These are phyloP conservation scores for Tephrocybe rancida DNA, from an alignment of 768 basidiomycete genomes.

Conservation along the genomic window DNA sequence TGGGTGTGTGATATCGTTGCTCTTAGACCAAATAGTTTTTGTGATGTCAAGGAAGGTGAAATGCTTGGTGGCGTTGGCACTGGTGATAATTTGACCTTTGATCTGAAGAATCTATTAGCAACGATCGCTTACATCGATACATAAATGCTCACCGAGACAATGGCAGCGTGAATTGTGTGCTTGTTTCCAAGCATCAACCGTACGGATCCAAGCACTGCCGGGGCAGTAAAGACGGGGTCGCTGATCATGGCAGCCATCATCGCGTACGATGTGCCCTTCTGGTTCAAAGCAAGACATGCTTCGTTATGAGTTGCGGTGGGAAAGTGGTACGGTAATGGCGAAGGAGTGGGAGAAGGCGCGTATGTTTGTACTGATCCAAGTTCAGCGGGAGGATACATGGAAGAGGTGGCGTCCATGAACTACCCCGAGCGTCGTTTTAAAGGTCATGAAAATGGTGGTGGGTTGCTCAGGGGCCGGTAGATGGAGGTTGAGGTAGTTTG, in stretches of 20 bases:
- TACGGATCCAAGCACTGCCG: slow-evolving; percentile 29
- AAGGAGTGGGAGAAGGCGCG: slow-evolving; percentile 28
- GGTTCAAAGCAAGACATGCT: slow-evolving; percentile 9
- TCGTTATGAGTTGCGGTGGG: background rate
- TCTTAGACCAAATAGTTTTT: slow-evolving; percentile 39
- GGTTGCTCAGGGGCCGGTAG: background rate
- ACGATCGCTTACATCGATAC: background rate
- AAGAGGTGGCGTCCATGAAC: background rate
- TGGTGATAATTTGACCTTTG: slow-evolving; percentile 39
- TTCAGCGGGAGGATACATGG: slow-evolving; percentile 18
- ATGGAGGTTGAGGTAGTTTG: slow-evolving; percentile 8
- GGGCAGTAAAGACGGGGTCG: slow-evolving; percentile 37
- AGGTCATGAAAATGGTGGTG: background rate
- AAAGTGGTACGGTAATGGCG: background rate
- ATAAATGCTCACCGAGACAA: slow-evolving; percentile 41
- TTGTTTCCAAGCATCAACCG: slow-evolving; percentile 35
- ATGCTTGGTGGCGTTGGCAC: slow-evolving; percentile 33
- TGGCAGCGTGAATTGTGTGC: slow-evolving; percentile 50
- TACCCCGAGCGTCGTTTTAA: background rate
- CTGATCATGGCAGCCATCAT: slow-evolving; percentile 44
- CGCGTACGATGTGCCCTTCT: slow-evolving; percentile 45
- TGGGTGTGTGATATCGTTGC: slow-evolving; percentile 29
- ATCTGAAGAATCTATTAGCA: slow-evolving; percentile 31
- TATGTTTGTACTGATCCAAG: slow-evolving; percentile 1
- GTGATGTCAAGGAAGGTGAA: slow-evolving; percentile 36